These are phyloP conservation scores for Cylindrotheca closterium DNA, from an alignment of 108 stramenopile species.

Conservation along the genomic window DNA sequence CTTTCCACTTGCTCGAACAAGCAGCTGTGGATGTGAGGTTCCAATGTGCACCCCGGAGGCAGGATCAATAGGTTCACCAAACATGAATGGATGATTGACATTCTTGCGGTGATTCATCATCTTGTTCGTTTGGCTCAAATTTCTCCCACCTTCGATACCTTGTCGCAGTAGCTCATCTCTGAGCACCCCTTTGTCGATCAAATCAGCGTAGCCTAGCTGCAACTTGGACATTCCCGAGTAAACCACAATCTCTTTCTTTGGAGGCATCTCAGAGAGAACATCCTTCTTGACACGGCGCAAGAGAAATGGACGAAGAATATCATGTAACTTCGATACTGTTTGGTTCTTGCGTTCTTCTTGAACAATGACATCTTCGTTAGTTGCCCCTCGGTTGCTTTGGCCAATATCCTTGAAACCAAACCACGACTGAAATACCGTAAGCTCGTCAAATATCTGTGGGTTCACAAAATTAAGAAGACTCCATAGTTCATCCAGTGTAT, in stretches of 20 bases:
- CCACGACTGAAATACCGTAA: constrained; percentile 95
- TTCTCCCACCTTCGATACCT: constrained; percentile 71
- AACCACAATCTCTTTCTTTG: constrained; percentile 95
- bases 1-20: constrained; percentile 94
- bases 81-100: constrained; percentile 95
- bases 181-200: constrained; percentile 82
- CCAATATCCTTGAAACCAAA: constrained; percentile 98
- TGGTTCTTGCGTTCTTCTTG: constrained; percentile 85
- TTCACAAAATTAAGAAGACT: constrained; percentile 98
- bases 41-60: constrained; percentile 78
- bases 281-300: constrained; percentile 93
- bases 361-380: constrained; percentile 86
- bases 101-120: constrained; percentile 97
- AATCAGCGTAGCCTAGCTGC: constrained; percentile 80
- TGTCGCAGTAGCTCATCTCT: constrained; percentile 71
- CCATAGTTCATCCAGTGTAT: constrained; percentile 95
- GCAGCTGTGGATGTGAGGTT: constrained; percentile 84
- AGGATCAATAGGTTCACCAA: constrained; percentile 92
- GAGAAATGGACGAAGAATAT: constrained; percentile 96
- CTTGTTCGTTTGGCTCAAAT: constrained; percentile 88
- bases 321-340: constrained; percentile 95
- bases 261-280: constrained; percentile 89
- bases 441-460: constrained; percentile 97
- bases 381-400: constrained; percentile 81
- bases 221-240: constrained; percentile 93